phyloP scores from a whole-genome alignment of 352 stramenopile species.

The Halophytophthora polymorphica region DNA sequence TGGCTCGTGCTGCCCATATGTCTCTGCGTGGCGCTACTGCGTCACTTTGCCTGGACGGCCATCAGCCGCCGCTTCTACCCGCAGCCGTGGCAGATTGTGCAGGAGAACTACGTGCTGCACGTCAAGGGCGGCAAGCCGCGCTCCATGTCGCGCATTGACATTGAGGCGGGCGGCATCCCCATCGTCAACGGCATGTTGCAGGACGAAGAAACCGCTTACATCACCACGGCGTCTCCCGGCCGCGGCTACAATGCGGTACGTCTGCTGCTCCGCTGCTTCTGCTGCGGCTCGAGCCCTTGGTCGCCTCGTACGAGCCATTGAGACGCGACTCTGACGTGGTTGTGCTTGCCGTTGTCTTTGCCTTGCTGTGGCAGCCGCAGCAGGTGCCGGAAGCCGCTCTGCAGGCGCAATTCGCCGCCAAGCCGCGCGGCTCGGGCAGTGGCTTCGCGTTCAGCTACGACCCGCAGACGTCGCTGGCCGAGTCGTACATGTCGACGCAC shows the following conservation, averaged over 20 bases:
- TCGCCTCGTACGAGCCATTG: no score
- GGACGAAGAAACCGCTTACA: slow-evolving; percentile 35
- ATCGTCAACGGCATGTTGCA: slow-evolving; percentile 36
- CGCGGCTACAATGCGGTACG: slow-evolving; percentile 25
- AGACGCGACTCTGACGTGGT: neutral
- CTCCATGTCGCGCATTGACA: slow-evolving; percentile 35
- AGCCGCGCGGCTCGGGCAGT: slow-evolving; percentile 63
- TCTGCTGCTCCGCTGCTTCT: neutral
- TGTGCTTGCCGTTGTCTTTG: slow-evolving; percentile 9
- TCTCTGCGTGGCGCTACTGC: slow-evolving; percentile 49
- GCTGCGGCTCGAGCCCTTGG: no score
- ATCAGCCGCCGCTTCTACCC: slow-evolving; percentile 78
- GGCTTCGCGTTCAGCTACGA: slow-evolving; percentile 86
- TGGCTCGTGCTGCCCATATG: slow-evolving; percentile 72
- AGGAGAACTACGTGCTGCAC: slow-evolving; percentile 65
- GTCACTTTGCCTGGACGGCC: slow-evolving; percentile 68
- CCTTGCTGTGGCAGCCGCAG: slow-evolving; percentile 9
- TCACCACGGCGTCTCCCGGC: slow-evolving; percentile 35
- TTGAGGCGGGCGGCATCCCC: slow-evolving; percentile 52
- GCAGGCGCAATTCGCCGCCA: slow-evolving; percentile 20
- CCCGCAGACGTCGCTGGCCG: slow-evolving; percentile 68
- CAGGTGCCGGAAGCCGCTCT: slow-evolving; percentile 15
- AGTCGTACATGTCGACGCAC: slow-evolving; percentile 78
- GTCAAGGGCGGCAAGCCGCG: slow-evolving; percentile 26
- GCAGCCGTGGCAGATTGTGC: slow-evolving; percentile 75